A percentile compares a stretch with the other conserved stretches of the same genome.
phyloP scores from a whole-genome alignment of 1,284 basidiomycete species.

The Boletus chippewaensis region DNA sequence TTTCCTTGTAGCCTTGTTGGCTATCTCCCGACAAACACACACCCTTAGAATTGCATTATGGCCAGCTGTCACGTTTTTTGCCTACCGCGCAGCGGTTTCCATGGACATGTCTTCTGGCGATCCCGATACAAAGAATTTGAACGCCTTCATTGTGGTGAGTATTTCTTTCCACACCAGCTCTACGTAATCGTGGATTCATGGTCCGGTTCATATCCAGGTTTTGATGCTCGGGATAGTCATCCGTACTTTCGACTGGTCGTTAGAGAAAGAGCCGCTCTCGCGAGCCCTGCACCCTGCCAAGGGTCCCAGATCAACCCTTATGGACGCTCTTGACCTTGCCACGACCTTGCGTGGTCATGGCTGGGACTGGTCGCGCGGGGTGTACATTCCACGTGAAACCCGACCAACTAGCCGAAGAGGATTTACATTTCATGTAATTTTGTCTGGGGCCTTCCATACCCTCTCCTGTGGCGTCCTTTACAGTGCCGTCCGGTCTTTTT shows the following conservation, averaged over 20 bases:
- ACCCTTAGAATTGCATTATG: conserved; percentile 39
- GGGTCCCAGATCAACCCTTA: conserved; percentile 5
- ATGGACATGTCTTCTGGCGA: conserved; percentile 37
- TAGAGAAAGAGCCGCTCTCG: conserved; percentile 4
- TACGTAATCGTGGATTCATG: neutral
- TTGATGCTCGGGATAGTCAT: conserved; percentile 9
- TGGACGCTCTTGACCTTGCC: conserved; percentile 44
- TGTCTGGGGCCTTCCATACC: conserved; percentile 34
- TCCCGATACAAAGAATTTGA: conserved; percentile 33
- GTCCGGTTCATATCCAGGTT: conserved; percentile 1
- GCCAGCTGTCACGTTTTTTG: conserved; percentile 37
- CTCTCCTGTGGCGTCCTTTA: conserved; percentile 39
- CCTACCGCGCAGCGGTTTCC: conserved; percentile 37
- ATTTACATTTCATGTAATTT: conserved; percentile 35
- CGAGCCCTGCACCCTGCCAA: conserved; percentile 4
- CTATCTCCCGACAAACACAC: conserved; percentile 38
- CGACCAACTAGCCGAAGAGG: conserved; percentile 30
- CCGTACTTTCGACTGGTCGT: conserved; percentile 21
- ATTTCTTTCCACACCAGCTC: neutral
- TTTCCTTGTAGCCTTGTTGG: conserved; percentile 43
- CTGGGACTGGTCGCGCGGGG: conserved; percentile 37
- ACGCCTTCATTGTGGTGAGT: conserved; percentile 36
- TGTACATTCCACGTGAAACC: conserved; percentile 39
- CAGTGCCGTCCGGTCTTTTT: conserved; percentile 36
- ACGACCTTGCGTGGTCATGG: conserved; percentile 45